These are phyloP conservation scores for Tetratostichococcus sp. DNA, from an alignment of 139 green algal species.

Conservation along the genomic window DNA sequence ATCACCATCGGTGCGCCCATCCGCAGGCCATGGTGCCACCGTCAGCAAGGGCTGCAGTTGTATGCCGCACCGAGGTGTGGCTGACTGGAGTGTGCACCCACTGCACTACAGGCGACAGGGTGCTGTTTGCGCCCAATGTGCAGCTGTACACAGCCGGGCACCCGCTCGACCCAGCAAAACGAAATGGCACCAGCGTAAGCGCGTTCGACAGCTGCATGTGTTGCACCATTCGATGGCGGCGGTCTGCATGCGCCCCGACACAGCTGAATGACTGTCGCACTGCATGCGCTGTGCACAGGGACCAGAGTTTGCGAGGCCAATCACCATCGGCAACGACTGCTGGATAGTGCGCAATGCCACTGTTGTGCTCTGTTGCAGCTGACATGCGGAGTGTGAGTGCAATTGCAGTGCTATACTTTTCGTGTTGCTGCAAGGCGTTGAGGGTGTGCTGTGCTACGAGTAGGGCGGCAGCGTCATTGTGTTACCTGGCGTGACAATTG, in stretches of 20 bases:
- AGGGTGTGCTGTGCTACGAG: too few species aligned
- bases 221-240: too few species aligned
- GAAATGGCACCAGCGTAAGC: neutral
- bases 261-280: neutral
- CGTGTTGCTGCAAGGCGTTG: too few species aligned
- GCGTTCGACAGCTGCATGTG: too few species aligned
- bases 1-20: slow-evolving; percentile 27
- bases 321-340: slow-evolving; percentile 40
- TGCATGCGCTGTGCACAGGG: slow-evolving; percentile 16
- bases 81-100: too few species aligned
- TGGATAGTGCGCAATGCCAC: neutral
- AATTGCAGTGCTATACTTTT: neutral
- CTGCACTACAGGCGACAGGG: slow-evolving; percentile 20
- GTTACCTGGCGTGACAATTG: slow-evolving; percentile 45
- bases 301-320: slow-evolving; percentile 29
- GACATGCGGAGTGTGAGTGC: neutral
- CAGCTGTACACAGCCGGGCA: slow-evolving; percentile 38
- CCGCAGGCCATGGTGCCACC: too few species aligned
- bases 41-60: too few species aligned
- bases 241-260: too few species aligned
- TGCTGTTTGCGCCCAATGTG: slow-evolving; percentile 42
- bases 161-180: slow-evolving; percentile 15
- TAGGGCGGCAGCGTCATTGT: neutral
- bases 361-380: neutral
- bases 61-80: too few species aligned